A percentile compares a stretch with the other conserved stretches of the same genome.
phyloP scores from a whole-genome alignment of 208 protist species.

The Acanthamoeba lugdunensis region DNA sequence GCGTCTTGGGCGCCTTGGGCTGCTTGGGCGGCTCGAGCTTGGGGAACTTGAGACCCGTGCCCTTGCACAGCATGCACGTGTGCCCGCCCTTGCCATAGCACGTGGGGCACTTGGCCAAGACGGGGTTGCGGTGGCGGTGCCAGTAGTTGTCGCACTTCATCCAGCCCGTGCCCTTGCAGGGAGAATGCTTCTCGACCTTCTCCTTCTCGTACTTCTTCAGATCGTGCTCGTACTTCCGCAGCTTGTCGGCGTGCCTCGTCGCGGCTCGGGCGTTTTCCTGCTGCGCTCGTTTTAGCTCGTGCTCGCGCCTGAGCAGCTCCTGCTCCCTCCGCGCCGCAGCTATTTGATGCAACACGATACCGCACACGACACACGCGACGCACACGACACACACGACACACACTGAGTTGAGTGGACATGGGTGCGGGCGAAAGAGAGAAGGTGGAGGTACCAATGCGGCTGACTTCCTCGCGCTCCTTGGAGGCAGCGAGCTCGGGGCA shows the following conservation, averaged over 20 bases:
- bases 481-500: not conserved
- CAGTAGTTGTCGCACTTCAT: not conserved
- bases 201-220: conserved; percentile 28
- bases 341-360: not conserved
- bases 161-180: conserved; percentile 37
- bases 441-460: conserved; percentile 1
- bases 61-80: not conserved
- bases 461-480: not conserved
- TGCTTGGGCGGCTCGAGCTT: not conserved
- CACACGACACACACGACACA: too few relatives aligned
- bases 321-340: not conserved
- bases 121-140: not conserved
- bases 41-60: conserved; percentile 13
- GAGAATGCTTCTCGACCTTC: not conserved
- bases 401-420: too few relatives aligned
- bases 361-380: too few relatives aligned
- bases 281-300: not conserved
- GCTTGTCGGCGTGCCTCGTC: not conserved
- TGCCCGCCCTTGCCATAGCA: conserved; percentile 52
- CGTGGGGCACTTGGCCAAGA: not conserved
- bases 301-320: not conserved
- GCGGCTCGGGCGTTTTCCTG: not conserved
- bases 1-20: conserved; percentile 1
- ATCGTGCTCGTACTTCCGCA: not conserved
- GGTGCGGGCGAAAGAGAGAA: not conserved